phyloP scores from a whole-genome alignment of 768 basidiomycete species.

The Mycena floridula region DNA sequence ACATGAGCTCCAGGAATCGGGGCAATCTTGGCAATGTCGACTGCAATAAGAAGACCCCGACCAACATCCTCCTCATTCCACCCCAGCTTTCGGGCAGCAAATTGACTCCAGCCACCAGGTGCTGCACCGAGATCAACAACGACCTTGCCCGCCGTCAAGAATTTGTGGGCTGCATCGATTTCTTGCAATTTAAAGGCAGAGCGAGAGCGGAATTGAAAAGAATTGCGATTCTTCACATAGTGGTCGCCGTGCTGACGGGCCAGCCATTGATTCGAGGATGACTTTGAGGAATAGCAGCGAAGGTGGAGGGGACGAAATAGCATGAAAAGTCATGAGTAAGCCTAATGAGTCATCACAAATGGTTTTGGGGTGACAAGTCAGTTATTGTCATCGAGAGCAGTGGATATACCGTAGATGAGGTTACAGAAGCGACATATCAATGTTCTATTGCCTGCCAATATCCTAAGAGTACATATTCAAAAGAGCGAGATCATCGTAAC shows the following conservation, averaged over 20 bases:
- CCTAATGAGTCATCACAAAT: too few relatives aligned
- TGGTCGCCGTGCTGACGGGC: not conserved
- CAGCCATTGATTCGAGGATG: not conserved
- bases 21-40: constrained; percentile 72
- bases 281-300: not conserved
- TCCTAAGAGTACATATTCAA: too few relatives aligned
- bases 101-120: constrained; percentile 94
- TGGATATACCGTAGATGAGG: too few relatives aligned
- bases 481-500: too few relatives aligned
- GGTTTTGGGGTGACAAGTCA: too few relatives aligned
- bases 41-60: constrained; percentile 56
- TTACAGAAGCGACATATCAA: too few relatives aligned
- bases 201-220: constrained; percentile 63
- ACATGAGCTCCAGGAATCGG: constrained; percentile 69
- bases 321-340: too few relatives aligned
- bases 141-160: constrained; percentile 45
- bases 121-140: constrained; percentile 89
- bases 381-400: too few relatives aligned
- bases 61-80: constrained; percentile 27
- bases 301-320: not conserved
- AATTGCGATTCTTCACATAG: constrained; percentile 11
- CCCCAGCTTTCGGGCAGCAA: constrained; percentile 59
- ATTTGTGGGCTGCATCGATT: constrained; percentile 49
- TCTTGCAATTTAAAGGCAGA: constrained; percentile 93
- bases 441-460: too few relatives aligned